Evolutionary conservation across 805 yeast species (phyloP).

Genomic region (Schizosaccharomyces octosporus): DNA sequence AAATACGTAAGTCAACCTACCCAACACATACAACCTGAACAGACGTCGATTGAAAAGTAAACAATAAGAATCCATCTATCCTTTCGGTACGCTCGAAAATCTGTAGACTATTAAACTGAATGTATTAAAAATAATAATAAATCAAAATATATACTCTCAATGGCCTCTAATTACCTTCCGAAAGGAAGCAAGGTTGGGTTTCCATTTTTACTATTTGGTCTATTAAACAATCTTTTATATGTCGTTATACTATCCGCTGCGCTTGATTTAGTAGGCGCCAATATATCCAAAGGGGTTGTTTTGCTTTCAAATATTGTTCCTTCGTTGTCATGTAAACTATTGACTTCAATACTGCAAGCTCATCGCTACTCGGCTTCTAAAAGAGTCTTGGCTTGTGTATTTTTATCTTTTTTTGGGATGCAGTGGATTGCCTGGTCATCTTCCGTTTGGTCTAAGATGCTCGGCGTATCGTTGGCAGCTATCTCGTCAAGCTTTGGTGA

Average conservation of each 20-base stretch:
- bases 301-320: constrained; percentile 73
- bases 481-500: constrained; percentile 78
- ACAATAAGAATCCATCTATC: background rate
- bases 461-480: constrained; percentile 62
- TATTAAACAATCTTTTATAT: constrained; percentile 67
- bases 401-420: constrained; percentile 52
- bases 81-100: background rate
- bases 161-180: background rate
- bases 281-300: constrained; percentile 65
- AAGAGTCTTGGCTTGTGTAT: constrained; percentile 32
- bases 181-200: constrained; percentile 3
- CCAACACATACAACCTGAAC: no score
- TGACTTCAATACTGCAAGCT: constrained; percentile 50
- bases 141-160: background rate
- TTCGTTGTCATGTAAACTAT: constrained; percentile 40
- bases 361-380: constrained; percentile 33
- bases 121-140: background rate
- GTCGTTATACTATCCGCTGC: constrained; percentile 86
- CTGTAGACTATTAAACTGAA: background rate
- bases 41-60: no score
- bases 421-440: constrained; percentile 25
- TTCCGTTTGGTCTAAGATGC: constrained; percentile 19
- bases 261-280: constrained; percentile 64
- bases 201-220: constrained; percentile 62
- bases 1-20: background rate